Base-by-base conservation (phyloP, 208 protist species). In the Kentomonas sorsogonicus region DNA sequence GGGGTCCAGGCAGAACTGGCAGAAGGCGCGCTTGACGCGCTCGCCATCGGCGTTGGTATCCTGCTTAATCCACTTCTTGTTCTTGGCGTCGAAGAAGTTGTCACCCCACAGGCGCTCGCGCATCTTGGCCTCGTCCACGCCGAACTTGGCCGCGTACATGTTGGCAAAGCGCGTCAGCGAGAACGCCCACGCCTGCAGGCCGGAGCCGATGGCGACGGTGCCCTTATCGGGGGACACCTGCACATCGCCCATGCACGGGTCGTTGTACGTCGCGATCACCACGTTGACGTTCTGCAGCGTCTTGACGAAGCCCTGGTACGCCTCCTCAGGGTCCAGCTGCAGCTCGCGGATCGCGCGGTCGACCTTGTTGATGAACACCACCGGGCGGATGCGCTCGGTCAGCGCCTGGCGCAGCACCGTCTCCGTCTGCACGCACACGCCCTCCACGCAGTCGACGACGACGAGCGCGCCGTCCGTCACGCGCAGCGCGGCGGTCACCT, bases 281-380 rank as follows among this genome's bases (percentile, higher is more conserved):
- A 80, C 71, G 64, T 83, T 83, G 51, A 84, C 77, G 63, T 83
- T 85, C 69, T 88, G 77, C 40, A 88, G 63, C 23, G 77, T 88
- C 70, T 81, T 84, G 31, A 88, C 72, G 61, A 88, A 85, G 52
- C 74, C 70, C 68, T 88, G 80, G 64, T 88, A 88, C 26, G 77
- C 77, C 60, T 88, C 80, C 85, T 97, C 94, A 58, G 78, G 78
- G 53, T 84, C 74, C 63, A 88, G 61, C 76, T 87, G 79, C 25
- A 87, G 75, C 63, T 87, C 96, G 64, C 98, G 97, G 41, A 99
- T 82, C 72, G 74, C 74, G 40, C 74, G 79, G 66, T 86, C 98
- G 36, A 99, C 74, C 88, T 99, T 99, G 97, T 99, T 99, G 62
- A 99, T 78, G 69, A 99, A 98, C 30, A 99, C 79, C 23, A 99